Percentiles rank a stretch among this genome's conserved stretches.
phyloP scores from a whole-genome alignment of 768 basidiomycete species.

The Galerina marginata region DNA sequence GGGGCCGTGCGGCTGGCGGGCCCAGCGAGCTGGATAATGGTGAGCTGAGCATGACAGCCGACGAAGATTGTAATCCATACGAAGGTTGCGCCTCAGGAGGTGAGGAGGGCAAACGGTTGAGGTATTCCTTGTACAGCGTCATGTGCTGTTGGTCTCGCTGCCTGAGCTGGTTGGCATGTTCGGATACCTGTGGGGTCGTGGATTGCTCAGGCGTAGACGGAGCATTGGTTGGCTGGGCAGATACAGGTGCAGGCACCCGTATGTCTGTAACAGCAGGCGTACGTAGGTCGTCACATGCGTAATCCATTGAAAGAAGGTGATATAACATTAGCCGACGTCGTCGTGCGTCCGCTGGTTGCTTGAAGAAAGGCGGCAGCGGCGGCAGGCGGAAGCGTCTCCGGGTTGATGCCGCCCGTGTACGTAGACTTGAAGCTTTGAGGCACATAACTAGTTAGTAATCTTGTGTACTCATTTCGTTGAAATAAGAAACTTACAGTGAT shows the following conservation, averaged over 20 bases:
- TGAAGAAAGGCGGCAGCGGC: too few relatives aligned
- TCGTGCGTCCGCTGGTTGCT: too few relatives aligned
- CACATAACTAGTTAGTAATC: too few relatives aligned
- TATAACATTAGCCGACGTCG: too few relatives aligned
- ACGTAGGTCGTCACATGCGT: too few relatives aligned
- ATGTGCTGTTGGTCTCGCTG: conserved; percentile 87
- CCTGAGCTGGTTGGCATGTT: conserved; percentile 73
- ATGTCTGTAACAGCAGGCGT: conserved; percentile 18
- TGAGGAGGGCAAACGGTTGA: conserved; percentile 83
- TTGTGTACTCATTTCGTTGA: too few relatives aligned
- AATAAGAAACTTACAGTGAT: too few relatives aligned
- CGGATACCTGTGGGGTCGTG: conserved; percentile 56
- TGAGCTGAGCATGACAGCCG: conserved; percentile 61
- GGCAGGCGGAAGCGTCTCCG: too few relatives aligned
- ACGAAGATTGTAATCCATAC: conserved; percentile 78
- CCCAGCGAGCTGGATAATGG: conserved; percentile 51
- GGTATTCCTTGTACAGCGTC: conserved; percentile 91
- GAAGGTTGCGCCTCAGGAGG: conserved; percentile 76
- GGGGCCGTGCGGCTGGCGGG: conserved; percentile 58
- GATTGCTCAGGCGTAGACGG: conserved; percentile 35
- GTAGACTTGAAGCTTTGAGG: too few relatives aligned
- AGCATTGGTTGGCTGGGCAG: conserved; percentile 15
- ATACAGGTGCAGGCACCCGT: background rate
- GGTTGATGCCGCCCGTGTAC: too few relatives aligned
- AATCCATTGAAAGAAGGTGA: too few relatives aligned